Conservation (phyloP, 225 moss, liverwort and hornwort species). For the Rhytidiadelphus loreus region DNA sequence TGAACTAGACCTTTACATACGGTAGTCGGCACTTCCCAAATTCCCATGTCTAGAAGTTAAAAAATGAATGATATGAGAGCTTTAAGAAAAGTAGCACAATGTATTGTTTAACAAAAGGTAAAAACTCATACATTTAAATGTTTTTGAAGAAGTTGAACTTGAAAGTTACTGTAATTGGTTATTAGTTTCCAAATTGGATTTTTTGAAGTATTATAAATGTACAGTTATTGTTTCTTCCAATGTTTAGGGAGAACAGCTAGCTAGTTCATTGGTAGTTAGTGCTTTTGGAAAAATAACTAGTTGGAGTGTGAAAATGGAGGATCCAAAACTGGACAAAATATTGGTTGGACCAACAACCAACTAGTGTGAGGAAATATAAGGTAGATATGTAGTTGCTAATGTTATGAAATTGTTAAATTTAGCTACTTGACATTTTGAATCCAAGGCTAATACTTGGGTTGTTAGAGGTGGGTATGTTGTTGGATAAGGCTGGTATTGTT, state of each 20-base stretch:
- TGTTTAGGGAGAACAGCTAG: accelerated
- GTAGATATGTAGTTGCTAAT: background rate
- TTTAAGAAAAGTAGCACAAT: background rate
- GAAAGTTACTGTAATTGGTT: background rate
- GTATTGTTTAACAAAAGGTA: background rate
- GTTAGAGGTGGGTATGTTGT: background rate
- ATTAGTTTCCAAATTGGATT: background rate
- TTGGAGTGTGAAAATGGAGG: background rate
- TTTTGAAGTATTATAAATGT: background rate
- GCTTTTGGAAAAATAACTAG: accelerated
- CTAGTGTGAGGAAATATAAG: accelerated
- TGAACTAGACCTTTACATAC: too few relatives aligned
- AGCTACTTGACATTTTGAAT: accelerated
- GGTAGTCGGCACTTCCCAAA: too few relatives aligned
- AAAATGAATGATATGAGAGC: background rate
- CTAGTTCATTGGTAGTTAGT: background rate
- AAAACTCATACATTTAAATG: background rate
- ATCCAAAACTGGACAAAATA: accelerated
- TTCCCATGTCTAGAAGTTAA: too few relatives aligned
- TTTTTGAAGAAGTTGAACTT: background rate
- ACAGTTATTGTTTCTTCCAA: background rate
- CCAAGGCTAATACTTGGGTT: accelerated
- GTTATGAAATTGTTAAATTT: background rate
- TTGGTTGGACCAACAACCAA: too few relatives aligned
- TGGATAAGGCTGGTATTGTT: accelerated